Evolutionary conservation across 2,329 filamentous ascomycete genomes (phyloP), one percentile per base, ranked within the genome.

Genomic region (Colletotrichum godetiae): DNA sequence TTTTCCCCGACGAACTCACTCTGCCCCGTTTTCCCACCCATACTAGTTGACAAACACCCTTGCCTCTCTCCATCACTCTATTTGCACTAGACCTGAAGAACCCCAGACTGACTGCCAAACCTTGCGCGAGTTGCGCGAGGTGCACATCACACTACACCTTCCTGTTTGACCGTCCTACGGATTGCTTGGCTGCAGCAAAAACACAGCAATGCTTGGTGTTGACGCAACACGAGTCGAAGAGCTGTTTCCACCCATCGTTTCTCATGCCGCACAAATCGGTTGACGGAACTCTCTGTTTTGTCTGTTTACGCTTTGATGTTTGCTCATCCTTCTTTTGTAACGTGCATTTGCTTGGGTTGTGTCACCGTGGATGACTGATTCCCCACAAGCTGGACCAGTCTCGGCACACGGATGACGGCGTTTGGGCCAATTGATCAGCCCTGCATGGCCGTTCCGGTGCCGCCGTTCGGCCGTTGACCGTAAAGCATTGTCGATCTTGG

Each of bases 291-390:
- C 29, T 35, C 13, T 49, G 42, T 49, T 22, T 49, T 49, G 19
- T 22, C 42, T 49, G 29, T 55, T 13, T 64, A 53, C 66, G 65
- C 65, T 72, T 58, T 69, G 65, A 64, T 59, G 24, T 62, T 53
- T 63, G 65, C 42, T 42, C 19, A 49, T 49, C 42, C 19, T 49
- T 49, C 35, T 57, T 66, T 63, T 69, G 52, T 37, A 63, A 64
- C 65, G 59, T 66, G 58, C 57, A 55, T 49, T 64, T 53, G 27
- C 37, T 72, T 58, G 24, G 37, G 31, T 24, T 37, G 59, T 73
- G 59, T 70, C 60, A 65, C 66, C 42, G 42, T n/a, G 42, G 42
- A 73, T 69, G 42, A 35, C 60, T 53, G 35, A n/a, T 27, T 42
- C 66, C 22, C 29, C 19, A 13, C 33, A 55, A 60, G 53, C 27